These are phyloP conservation scores for Suillus cothurnatus DNA, from an alignment of 768 basidiomycete species.

Conservation along the genomic window DNA sequence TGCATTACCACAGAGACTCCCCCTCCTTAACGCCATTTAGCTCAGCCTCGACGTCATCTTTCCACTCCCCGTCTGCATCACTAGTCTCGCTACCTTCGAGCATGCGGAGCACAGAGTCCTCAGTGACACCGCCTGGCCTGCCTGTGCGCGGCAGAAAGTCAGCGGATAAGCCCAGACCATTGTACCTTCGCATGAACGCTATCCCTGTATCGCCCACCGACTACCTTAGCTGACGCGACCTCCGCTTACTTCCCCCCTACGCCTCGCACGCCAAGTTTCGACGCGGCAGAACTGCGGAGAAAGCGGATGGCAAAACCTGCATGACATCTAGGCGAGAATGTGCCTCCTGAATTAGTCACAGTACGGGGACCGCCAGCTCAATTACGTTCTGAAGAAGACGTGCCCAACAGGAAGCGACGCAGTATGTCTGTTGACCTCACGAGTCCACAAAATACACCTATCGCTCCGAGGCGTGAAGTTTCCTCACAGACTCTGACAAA, in stretches of 20 bases:
- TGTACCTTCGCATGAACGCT: conserved; percentile 27
- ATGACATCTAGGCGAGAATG: conserved; percentile 59
- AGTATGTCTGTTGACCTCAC: conserved; percentile 19
- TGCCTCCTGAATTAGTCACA: conserved; percentile 57
- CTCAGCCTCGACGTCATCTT: conserved; percentile 16
- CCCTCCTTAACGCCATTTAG: conserved; percentile 23
- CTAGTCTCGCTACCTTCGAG: conserved; percentile 17
- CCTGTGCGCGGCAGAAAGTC: conserved; percentile 15
- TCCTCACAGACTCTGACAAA: not conserved
- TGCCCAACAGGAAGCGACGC: conserved; percentile 10
- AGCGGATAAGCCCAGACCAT: conserved; percentile 20
- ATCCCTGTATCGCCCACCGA: conserved; percentile 16
- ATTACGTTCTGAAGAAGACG: conserved; percentile 4
- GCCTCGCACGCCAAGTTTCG: conserved; percentile 24
- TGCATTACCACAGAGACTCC: conserved; percentile 22
- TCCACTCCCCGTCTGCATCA: conserved; percentile 19
- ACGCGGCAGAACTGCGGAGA: conserved; percentile 39
- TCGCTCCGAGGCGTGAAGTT: not conserved
- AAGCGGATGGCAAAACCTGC: conserved; percentile 59
- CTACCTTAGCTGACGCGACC: conserved; percentile 14
- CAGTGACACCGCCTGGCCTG: conserved; percentile 23
- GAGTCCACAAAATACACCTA: not conserved
- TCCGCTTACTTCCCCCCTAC: conserved; percentile 14
- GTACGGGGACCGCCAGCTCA: conserved; percentile 12
- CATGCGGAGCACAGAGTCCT: conserved; percentile 16